Evolutionary conservation across 768 basidiomycete species (phyloP).

Genomic region (Suillus paluster): DNA sequence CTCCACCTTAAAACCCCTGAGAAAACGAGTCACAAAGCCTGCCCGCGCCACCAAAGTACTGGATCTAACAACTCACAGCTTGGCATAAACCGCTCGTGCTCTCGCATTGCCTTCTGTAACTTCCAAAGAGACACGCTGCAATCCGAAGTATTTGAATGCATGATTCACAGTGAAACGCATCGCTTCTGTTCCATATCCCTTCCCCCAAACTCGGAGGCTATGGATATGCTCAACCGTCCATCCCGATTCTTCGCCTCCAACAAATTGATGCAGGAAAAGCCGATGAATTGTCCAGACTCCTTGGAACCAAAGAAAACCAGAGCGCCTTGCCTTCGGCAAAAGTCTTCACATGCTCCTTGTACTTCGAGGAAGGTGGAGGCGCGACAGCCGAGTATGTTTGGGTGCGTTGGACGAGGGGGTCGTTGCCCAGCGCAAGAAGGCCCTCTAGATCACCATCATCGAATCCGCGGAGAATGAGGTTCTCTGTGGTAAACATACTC

Average conservation of each 20-base stretch:
- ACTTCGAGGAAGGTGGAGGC: neutral
- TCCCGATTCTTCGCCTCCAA: constrained; percentile 29
- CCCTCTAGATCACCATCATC: constrained; percentile 22
- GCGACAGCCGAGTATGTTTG: neutral
- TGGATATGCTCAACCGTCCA: constrained; percentile 27
- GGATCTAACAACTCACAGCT: constrained; percentile 33
- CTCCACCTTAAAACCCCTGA: constrained; percentile 38
- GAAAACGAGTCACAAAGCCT: neutral
- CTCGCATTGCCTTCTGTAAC: constrained; percentile 39
- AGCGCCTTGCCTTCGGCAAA: constrained; percentile 15
- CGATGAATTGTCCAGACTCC: constrained; percentile 22
- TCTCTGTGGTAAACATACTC: constrained; percentile 33
- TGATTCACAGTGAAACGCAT: constrained; percentile 39
- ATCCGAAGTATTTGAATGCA: constrained; percentile 37
- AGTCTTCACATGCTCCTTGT: neutral
- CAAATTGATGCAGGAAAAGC: constrained; percentile 24
- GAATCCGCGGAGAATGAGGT: constrained; percentile 28
- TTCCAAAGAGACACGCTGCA: constrained; percentile 42
- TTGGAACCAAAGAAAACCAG: constrained; percentile 23
- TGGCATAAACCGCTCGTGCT: constrained; percentile 37
- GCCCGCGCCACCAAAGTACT: neutral
- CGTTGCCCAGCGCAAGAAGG: constrained; percentile 28
- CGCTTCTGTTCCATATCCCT: constrained; percentile 41
- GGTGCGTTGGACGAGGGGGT: constrained; percentile 21
- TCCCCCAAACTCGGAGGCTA: constrained; percentile 32